phyloP scores from a whole-genome alignment of 2,329 filamentous ascomycete species.

The Hypoxylon sp. region DNA sequence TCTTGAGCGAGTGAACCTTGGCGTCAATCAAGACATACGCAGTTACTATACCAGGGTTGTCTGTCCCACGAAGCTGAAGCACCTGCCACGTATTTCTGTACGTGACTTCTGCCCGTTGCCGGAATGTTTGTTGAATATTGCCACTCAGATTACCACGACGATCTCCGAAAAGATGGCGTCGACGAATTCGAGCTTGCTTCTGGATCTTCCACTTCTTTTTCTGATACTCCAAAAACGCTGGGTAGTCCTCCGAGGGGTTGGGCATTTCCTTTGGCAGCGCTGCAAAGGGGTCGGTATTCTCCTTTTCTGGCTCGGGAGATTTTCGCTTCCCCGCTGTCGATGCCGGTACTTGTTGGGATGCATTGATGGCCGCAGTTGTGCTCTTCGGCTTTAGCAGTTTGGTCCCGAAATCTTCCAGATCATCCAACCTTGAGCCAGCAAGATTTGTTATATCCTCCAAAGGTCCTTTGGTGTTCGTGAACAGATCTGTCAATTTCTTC shows the following conservation, averaged over 20 bases:
- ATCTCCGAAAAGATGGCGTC: constrained; percentile 94
- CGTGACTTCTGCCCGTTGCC: constrained; percentile 90
- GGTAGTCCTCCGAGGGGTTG: constrained; percentile 86
- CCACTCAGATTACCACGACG: constrained; percentile 76
- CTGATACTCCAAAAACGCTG: constrained; percentile 90
- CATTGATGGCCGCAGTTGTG: constrained; percentile 66
- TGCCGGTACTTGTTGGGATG: constrained; percentile 70
- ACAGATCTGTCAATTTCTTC: constrained; percentile 97
- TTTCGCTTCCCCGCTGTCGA: constrained; percentile 77
- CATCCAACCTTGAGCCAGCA: constrained; percentile 69
- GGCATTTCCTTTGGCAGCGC: constrained; percentile 88
- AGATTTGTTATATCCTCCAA: constrained; percentile 80
- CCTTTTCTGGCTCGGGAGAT: constrained; percentile 74
- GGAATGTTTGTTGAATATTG: constrained; percentile 80
- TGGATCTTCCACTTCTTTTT: constrained; percentile 99
- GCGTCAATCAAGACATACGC: constrained; percentile 94
- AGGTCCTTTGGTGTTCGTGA: constrained; percentile 73
- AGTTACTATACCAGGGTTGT: constrained; percentile 86
- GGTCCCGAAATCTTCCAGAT: constrained; percentile 86
- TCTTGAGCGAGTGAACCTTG: constrained; percentile 88
- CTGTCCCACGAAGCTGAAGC: constrained; percentile 85
- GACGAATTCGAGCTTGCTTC: constrained; percentile 86
- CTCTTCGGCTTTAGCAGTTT: constrained; percentile 77
- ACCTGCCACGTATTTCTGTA: constrained; percentile 97
- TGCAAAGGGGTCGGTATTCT: constrained; percentile 83